Evolutionary conservation across 2,329 filamentous ascomycete species (phyloP).

Genomic region (Aspergillus transmontanensis): DNA sequence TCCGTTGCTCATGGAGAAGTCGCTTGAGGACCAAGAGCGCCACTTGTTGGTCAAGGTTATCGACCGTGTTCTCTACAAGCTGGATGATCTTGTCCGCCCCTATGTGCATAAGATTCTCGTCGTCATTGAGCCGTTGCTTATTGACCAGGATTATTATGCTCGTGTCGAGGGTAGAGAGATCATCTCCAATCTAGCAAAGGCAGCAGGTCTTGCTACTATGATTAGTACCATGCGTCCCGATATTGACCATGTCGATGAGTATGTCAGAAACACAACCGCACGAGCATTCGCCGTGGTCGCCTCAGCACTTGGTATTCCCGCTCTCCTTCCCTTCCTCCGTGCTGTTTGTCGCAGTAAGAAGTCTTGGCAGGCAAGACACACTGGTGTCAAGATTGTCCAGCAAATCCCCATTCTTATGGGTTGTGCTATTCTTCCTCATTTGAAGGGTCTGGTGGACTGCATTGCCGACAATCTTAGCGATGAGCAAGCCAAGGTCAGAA

Average conservation of each 20-base stretch:
- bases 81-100: conserved; percentile 92
- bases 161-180: conserved; percentile 98
- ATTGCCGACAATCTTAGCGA: conserved; percentile 95
- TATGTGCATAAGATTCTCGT: conserved; percentile 98
- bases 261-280: conserved; percentile 96
- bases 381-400: conserved; percentile 98
- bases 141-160: conserved; percentile 99
- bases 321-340: conserved; percentile 88
- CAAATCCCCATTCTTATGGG: conserved; percentile 99
- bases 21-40: conserved; percentile 94
- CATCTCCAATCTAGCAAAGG: conserved; percentile 96
- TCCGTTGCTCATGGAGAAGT: conserved; percentile 96
- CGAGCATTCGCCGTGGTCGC: conserved; percentile 96
- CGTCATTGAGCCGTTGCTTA: conserved; percentile 97
- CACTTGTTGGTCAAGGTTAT: conserved; percentile 99
- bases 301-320: conserved; percentile 92
- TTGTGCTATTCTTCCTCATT: conserved; percentile 89
- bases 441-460: conserved; percentile 95
- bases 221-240: conserved; percentile 99
- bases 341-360: conserved; percentile 98
- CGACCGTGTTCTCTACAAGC: conserved; percentile 96
- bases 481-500: conserved; percentile 96
- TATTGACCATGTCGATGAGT: conserved; percentile 97
- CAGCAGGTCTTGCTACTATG: conserved; percentile 96
- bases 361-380: conserved; percentile 97